These are phyloP conservation scores for Globisporangium lucens DNA, from an alignment of 352 stramenopile species.

Conservation along the genomic window DNA sequence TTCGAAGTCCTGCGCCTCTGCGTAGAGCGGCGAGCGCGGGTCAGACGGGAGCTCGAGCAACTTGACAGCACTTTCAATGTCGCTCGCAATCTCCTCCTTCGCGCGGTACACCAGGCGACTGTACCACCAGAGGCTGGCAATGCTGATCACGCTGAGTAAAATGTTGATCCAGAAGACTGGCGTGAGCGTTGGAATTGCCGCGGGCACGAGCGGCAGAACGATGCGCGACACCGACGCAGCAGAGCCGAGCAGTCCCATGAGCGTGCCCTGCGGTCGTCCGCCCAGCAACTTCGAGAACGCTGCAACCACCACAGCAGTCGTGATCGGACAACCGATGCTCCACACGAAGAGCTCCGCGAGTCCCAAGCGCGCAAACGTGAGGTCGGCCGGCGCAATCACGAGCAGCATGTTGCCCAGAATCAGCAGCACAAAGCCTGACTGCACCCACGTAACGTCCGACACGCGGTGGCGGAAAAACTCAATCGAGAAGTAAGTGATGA, in stretches of 20 bases:
- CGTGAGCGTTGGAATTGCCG: conserved; percentile 58
- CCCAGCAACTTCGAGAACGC: conserved; percentile 80
- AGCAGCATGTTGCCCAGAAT: conserved; percentile 57
- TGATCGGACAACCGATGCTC: conserved; percentile 80
- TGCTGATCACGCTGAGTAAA: conserved; percentile 48
- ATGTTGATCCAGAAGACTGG: conserved; percentile 81
- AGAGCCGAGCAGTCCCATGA: conserved; percentile 77
- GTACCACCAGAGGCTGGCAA: conserved; percentile 66
- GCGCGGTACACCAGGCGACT: conserved; percentile 49
- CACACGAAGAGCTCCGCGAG: conserved; percentile 72
- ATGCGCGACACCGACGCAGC: conserved; percentile 73
- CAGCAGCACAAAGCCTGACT: conserved; percentile 64
- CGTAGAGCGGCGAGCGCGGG: conserved; percentile 8
- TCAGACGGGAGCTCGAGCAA: conserved; percentile 6
- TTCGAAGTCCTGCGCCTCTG: conserved; percentile 24
- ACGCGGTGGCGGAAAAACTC: conserved; percentile 70
- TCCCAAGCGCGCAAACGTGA: conserved; percentile 50
- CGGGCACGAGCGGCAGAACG: conserved; percentile 53
- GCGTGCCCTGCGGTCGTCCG: conserved; percentile 65
- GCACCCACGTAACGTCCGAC: conserved; percentile 69
- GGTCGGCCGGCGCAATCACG: conserved; percentile 32
- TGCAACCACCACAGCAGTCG: conserved; percentile 66
- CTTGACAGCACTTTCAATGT: conserved; percentile 15
- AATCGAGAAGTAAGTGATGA: conserved; percentile 78
- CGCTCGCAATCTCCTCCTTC: conserved; percentile 9